Evolutionary conservation across 805 yeast genomes (phyloP), one percentile per base, ranked within the genome.

Genomic region (Myxozyma udenii): DNA sequence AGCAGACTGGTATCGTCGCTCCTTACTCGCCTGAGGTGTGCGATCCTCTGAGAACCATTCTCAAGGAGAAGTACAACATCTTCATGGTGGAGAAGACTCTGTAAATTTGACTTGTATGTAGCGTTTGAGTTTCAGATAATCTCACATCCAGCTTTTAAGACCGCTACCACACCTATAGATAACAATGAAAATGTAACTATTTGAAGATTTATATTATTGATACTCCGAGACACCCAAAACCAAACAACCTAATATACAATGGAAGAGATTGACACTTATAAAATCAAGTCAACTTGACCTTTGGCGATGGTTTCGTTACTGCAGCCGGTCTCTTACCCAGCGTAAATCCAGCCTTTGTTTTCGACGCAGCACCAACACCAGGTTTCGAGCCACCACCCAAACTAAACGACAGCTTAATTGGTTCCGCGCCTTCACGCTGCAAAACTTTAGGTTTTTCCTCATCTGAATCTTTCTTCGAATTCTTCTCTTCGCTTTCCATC

Each of bases 11-110:
- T 63, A 78, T 93, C 68, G 77, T 83, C 63, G 98, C 97, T 49
- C 98, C 98, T 68, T 85, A 87, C 79, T 75, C 88, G 57, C 85
- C 95, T 59, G 93, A 87, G 68, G 80, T 89, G 68, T 88, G 88
- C 71, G 84, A 87, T 62, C 95, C 98, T 61, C 78, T 93, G 71
- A 85, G 91, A 82, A 83, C 88, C 74, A 83, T 84, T 64, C 81
- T 93, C 74, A 89, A 89, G 79, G 95, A 87, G 46, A 84, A 87
- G 57, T 87, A 88, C 71, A 87, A 85, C 56, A 90, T 93, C 63
- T 88, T 72, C 78, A 78, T 91, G 72, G 81, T 81, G 58, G 98
- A 93, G 76, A 91, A 90, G 79, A 84, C 95, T 60, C 68, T 83
- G 52, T 28, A 28, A 14, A 28, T 28, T 28, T 21, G 16, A 6